phyloP scores from a whole-genome alignment of 331 rosid genomes.

The Rosa hybrid region DNA sequence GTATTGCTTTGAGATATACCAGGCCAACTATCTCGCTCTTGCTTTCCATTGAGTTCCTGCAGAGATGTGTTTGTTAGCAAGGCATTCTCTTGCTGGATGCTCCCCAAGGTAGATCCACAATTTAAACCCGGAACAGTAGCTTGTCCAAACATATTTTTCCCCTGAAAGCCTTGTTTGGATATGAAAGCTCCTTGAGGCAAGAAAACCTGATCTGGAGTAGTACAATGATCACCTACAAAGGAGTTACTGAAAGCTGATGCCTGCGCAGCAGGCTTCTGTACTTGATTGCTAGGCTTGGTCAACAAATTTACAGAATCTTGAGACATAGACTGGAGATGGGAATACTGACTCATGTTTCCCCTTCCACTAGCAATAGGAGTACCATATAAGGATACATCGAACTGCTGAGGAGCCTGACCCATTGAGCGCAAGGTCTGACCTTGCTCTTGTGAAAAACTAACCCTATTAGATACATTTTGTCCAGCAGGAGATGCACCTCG shows the following conservation, averaged over 20 bases:
- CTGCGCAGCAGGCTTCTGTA: constrained; percentile 42
- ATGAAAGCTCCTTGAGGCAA: constrained; percentile 31
- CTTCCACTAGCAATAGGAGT: constrained; percentile 40
- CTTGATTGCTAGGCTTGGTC: constrained; percentile 35
- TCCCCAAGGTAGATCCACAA: constrained; percentile 33
- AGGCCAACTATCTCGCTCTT: constrained; percentile 45
- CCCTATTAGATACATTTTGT: constrained; percentile 41
- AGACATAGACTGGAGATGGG: constrained; percentile 40
- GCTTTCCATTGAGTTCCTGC: constrained; percentile 36
- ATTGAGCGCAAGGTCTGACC: constrained; percentile 37
- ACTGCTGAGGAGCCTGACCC: constrained; percentile 45
- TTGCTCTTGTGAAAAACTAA: constrained; percentile 46
- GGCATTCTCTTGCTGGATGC: constrained; percentile 36
- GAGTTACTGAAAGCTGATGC: constrained; percentile 36
- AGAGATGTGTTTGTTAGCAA: constrained; percentile 34
- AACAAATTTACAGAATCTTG: constrained; percentile 44
- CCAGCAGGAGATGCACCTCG: constrained; percentile 39
- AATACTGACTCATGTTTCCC: constrained; percentile 36
- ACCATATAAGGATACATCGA: constrained; percentile 48
- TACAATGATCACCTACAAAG: constrained; percentile 36
- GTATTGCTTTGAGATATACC: constrained; percentile 35
- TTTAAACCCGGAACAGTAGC: constrained; percentile 38
- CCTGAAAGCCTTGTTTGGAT: constrained; percentile 45
- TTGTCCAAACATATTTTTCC: constrained; percentile 38
- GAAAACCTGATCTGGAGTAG: constrained; percentile 36